Evolutionary conservation across 2,329 filamentous ascomycete species (phyloP), one percentile per base, ranked within the genome.

Genomic region (Stagonosporopsis cucurbitacearum): DNA sequence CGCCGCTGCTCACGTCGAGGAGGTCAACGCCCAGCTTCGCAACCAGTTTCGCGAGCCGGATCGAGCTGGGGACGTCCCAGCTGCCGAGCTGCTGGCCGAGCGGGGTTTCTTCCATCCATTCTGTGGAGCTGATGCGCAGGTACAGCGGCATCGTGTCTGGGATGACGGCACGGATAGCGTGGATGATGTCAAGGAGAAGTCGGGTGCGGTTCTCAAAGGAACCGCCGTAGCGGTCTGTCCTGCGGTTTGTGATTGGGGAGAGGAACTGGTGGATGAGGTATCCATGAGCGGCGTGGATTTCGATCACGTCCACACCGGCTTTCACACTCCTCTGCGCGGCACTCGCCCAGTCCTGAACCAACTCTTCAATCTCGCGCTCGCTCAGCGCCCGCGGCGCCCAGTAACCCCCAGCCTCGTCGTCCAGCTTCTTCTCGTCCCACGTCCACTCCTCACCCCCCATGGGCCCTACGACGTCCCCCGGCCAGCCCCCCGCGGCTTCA

Each of bases 1-100:
- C 79, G 0, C 77, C 79, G 11, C 74, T 77, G 50, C 76, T 79
- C 2, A 80, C 78, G 52, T 81, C 79, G 4, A 81, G 53, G 0
- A 81, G 65, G 54, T 81, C 79, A 0, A 81, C 69, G 0, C 78
- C 79, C 0, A 78, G 55, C 7, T 64, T 68, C 0, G 79, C 75
- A 1, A 81, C 69, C 4, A 77, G 37, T 39, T 78, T 78, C 0
- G 77, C 76, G 2, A 81, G 64, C 35, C 66, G 56, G 17, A 78
- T 70, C 2, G 76, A 77, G 32, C 72, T 74, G 20, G 72, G 64
- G 11, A 80, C 62, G 20, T 77, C 74, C 79, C 79, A 81, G 41
- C 64, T 74, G 0, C 73, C 74, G 8, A 50, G 50, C 33, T 68
- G 44, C 49, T 70, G 69, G 8, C 62, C 73, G 2, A 68, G 5